Base-by-base conservation (phyloP, 1,139 yeast species). In the Tardiomyces digboiensis region DNA sequence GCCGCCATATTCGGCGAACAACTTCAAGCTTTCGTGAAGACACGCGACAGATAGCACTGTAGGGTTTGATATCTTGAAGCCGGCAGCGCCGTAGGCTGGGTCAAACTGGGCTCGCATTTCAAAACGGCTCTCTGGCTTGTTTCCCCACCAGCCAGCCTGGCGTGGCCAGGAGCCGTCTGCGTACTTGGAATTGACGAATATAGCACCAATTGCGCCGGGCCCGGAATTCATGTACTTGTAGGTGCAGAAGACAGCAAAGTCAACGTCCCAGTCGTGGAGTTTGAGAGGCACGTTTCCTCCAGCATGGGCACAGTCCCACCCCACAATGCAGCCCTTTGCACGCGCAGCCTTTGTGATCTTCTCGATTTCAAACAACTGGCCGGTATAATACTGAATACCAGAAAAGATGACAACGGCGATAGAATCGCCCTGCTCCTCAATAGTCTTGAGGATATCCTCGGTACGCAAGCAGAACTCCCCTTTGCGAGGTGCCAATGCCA, bases 121-220 rank as follows among this genome's bases (percentile, higher is more conserved):
- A 61, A 89, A 89, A 49, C 97, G 68, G 26, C 77, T 78, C 1
- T 57, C 53, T 0, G 81, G 68, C 52, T 83, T 78, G 58, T 86
- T 88, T 0, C 97, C 97, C 97, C 97, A 89, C 97, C 97, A 89
- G 1, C 97, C 97, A 0, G 96, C 95, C 45, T 85, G 68, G 51
- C 97, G 70, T 2, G 89, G 79, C 33, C 75, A 57, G 43, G 69
- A 69, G 39, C 64, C 62, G 14, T 58, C 21, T 29, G 76, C 71
- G 57, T 66, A 68, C 43, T 56, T 62, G 52, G 77, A 80, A 60
- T 87, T 78, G 21, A 88, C 82, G 57, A 77, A 88, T 21, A 85
- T 72, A 0, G 95, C 95, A 2, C 87, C 95, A 53, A 87, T 84
- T 5, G 81, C 88, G 38, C 97, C 97, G 0, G 97, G 97, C 0